These are phyloP conservation scores for Penstemon newberryi DNA, from an alignment of 257 asterid species.

Conservation along the genomic window DNA sequence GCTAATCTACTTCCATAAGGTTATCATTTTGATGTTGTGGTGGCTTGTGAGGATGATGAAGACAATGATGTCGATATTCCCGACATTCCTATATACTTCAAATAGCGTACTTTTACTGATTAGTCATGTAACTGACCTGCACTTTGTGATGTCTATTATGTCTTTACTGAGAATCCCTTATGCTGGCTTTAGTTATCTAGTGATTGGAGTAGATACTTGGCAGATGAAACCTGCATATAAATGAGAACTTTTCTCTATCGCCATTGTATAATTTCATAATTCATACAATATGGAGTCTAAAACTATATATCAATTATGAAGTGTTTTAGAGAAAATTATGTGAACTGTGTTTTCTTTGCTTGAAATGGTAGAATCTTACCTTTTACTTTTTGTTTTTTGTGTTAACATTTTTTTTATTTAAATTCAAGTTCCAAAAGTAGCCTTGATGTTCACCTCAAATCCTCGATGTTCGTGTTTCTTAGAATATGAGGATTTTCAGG, in stretches of 20 bases:
- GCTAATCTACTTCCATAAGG: no score
- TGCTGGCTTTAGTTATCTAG: not conserved
- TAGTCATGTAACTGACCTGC: not conserved
- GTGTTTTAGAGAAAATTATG: no score
- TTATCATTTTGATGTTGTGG: not conserved
- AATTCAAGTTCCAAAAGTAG: no score
- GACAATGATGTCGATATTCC: conserved; percentile 44
- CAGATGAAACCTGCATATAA: not conserved
- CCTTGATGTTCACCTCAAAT: no score
- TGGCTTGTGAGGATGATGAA: conserved; percentile 43
- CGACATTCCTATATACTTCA: conserved; percentile 38
- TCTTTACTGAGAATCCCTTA: not conserved
- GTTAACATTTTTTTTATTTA: no score
- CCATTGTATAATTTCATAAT: not conserved
- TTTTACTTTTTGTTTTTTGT: no score
- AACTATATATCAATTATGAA: no score
- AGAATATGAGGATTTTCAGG: no score
- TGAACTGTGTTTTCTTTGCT: no score
- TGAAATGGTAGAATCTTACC: no score
- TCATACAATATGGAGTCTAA: no score
- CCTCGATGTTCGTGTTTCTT: no score
- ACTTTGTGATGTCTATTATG: conserved; percentile 12
- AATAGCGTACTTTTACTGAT: conserved; percentile 4
- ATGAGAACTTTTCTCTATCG: not conserved
- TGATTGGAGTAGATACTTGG: not conserved